phyloP scores from a whole-genome alignment of 2,329 filamentous ascomycete genomes.

The Aspergillus terreus region DNA sequence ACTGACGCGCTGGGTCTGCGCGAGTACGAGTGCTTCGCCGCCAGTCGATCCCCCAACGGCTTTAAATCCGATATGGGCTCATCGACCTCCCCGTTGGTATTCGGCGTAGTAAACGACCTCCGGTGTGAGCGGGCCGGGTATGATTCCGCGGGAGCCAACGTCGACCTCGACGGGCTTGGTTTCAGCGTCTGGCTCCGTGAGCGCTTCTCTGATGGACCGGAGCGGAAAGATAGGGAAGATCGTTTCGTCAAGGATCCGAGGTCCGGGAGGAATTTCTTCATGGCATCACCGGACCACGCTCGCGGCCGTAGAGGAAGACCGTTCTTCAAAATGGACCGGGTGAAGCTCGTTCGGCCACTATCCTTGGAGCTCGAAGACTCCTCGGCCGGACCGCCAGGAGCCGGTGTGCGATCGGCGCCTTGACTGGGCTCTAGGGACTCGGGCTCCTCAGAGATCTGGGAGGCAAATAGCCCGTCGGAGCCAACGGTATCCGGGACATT shows the following conservation, averaged over 20 bases:
- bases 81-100: conserved; percentile 22
- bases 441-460: conserved; percentile 31
- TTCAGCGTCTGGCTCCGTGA: conserved; percentile 27
- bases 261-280: conserved; percentile 36
- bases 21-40: conserved; percentile 31
- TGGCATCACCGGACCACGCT: conserved; percentile 33
- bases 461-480: conserved; percentile 27
- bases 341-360: conserved; percentile 29
- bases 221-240: conserved; percentile 27
- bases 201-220: conserved; percentile 21
- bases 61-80: conserved; percentile 32
- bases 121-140: conserved; percentile 7
- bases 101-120: conserved; percentile 13
- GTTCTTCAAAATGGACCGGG: conserved; percentile 31
- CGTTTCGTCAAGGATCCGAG: conserved; percentile 28
- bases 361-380: conserved; percentile 6
- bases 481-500: conserved; percentile 29
- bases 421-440: conserved; percentile 17
- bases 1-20: conserved; percentile 24
- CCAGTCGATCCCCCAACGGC: conserved; percentile 22
- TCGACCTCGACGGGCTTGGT: conserved; percentile 10
- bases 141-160: conserved; percentile 15
- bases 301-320: conserved; percentile 31
- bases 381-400: background rate
- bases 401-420: background rate